Evolutionary conservation across 306 rosid genomes (phyloP), one percentile per base, ranked within the genome.

Genomic region (Lithocarpus polystachyus): DNA sequence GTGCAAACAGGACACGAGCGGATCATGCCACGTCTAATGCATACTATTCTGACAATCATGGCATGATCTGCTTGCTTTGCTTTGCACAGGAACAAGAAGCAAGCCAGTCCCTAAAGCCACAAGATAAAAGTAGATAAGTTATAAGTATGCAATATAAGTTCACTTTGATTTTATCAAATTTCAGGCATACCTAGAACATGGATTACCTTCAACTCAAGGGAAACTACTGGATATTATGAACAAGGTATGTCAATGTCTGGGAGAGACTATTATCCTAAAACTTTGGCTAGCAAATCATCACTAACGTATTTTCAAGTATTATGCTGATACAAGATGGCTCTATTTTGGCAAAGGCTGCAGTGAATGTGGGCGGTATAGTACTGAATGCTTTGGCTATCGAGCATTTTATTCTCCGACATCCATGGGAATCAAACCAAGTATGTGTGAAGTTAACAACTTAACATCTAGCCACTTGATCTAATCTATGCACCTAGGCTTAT

Each of bases 351-450:
- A 90, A 94, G 99, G 99, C 97, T 71, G 89, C 89, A 51, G 80
- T 94, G 71, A 91, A 91, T 80, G 91, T 94, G 14, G 97, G 99
- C 0, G 97, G 99, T 24, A 87, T 85, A 62, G 93, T 91, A 61
- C 88, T 94, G n/a, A 92, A 92, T 83, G 94, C 97, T 77, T 82
- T 92, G 60, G 99, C 97, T n/a, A 92, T 92, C 1, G 99, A 94
- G 84, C 97, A 94, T 86, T 92, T 94, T 67, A 89, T 92, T 86
- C 97, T 94, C 64, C 93, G 97, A 15, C 90, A 85, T 87, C 97
- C 92, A 67, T 75, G 79, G 48, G 91, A 92, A 72, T 72, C 93
- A 35, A 92, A 88, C 65, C 90, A 83, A 33, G 98, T 92, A 84
- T 33, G 92, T 33, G 92, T 37, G 14, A 19, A n/a, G 56, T 54